Conservation (phyloP, 2,329 filamentous ascomycete genomes). For the Fusarium secorum region DNA sequence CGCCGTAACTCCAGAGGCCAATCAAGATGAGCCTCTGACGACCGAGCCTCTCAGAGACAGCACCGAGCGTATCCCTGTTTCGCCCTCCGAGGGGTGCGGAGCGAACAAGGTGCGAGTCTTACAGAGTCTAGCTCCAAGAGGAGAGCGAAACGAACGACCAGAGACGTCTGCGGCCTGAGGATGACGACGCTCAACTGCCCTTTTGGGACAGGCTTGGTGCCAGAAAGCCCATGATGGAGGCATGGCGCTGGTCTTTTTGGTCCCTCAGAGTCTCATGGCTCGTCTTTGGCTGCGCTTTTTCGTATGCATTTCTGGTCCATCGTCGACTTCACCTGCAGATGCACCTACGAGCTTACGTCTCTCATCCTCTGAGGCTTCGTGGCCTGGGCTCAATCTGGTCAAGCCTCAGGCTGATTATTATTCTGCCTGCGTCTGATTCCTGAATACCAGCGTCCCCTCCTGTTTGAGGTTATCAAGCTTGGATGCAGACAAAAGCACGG, state of each 20-base stretch:
- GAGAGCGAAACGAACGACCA: slow-evolving; percentile 20
- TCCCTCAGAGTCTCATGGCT: slow-evolving; percentile 8
- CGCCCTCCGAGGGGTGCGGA: slow-evolving; percentile 14
- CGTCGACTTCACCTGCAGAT: slow-evolving; percentile 24
- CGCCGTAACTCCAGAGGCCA: slow-evolving; percentile 11
- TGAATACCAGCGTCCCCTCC: slow-evolving; percentile 16
- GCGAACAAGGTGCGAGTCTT: slow-evolving; percentile 4
- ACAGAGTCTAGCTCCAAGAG: not conserved
- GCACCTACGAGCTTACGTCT: slow-evolving; percentile 38
- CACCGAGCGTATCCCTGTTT: slow-evolving; percentile 10
- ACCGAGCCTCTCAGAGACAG: slow-evolving; percentile 24
- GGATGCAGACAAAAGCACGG: slow-evolving; percentile 21
- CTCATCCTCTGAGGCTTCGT: slow-evolving; percentile 31
- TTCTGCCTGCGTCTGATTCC: slow-evolving; percentile 24
- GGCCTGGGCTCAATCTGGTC: slow-evolving; percentile 39
- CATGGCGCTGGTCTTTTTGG: slow-evolving; percentile 5
- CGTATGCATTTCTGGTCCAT: slow-evolving; percentile 21
- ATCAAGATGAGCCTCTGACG: slow-evolving; percentile 10
- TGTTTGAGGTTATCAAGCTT: slow-evolving; percentile 25
- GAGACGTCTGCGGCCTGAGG: slow-evolving; percentile 40
- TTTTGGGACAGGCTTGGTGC: slow-evolving; percentile 33
- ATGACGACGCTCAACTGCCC: slow-evolving; percentile 45
- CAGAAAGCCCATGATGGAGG: slow-evolving; percentile 33
- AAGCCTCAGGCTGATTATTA: slow-evolving; percentile 38
- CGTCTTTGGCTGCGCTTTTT: slow-evolving; percentile 22